Conservation (phyloP, 179 eudicot species). For the Camellia oleifera region DNA sequence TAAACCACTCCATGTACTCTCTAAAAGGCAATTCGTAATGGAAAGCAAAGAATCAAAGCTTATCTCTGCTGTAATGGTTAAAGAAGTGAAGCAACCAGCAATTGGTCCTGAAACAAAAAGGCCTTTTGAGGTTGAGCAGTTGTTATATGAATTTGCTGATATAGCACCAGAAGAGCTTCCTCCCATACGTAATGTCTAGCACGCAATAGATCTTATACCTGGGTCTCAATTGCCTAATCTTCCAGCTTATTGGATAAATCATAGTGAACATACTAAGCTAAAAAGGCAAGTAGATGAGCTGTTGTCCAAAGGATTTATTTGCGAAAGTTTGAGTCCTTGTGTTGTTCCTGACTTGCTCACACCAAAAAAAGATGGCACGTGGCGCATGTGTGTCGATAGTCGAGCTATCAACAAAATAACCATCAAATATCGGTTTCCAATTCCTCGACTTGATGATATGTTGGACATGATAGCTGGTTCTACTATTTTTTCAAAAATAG, state of each 20-base stretch:
- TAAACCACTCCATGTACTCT: too few species aligned
- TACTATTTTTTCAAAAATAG: background rate
- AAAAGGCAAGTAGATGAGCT: constrained; percentile 1
- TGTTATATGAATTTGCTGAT: too few species aligned
- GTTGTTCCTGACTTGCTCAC: background rate
- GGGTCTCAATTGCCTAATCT: background rate
- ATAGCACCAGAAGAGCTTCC: background rate
- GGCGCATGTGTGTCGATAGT: constrained; percentile 4
- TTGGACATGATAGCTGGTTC: background rate
- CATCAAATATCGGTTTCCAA: constrained; percentile 5
- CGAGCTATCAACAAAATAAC: background rate
- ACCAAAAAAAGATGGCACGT: background rate
- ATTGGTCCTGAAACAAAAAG: too few species aligned
- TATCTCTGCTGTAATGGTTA: too few species aligned
- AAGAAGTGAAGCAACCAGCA: too few species aligned
- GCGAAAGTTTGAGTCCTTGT: background rate
- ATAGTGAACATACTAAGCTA: background rate
- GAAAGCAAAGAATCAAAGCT: too few species aligned
- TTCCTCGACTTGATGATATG: constrained; percentile 5
- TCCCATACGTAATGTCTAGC: background rate
- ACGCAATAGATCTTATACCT: background rate
- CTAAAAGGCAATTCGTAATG: too few species aligned
- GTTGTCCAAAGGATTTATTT: background rate
- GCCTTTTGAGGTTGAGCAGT: too few species aligned
- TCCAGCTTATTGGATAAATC: background rate